Percentiles rank a stretch among this genome's conserved stretches.
Evolutionary conservation across 2,329 filamentous ascomycete species (phyloP).

Genomic region (Didymella pinodella): DNA sequence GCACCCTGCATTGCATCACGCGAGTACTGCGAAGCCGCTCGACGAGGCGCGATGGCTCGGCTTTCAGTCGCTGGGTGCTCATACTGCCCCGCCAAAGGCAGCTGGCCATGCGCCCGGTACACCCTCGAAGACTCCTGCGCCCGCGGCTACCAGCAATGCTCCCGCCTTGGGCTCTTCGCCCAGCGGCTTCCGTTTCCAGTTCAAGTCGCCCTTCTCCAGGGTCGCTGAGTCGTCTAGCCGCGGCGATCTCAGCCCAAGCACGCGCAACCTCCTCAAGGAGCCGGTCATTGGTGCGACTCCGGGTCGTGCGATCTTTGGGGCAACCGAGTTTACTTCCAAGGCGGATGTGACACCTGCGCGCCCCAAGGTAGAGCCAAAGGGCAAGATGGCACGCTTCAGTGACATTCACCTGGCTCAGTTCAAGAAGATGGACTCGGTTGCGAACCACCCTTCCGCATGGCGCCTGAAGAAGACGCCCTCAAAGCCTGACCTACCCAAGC

Average conservation of each 20-base stretch:
- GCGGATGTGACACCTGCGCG: slow-evolving; percentile 61
- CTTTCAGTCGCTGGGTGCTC: slow-evolving; percentile 73
- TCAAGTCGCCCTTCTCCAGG: slow-evolving; percentile 62
- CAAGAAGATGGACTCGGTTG: slow-evolving; percentile 98
- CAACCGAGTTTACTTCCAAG: slow-evolving; percentile 45
- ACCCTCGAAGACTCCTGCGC: slow-evolving; percentile 64
- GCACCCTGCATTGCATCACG: slow-evolving; percentile 86
- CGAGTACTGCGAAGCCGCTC: slow-evolving; percentile 74
- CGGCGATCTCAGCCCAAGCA: slow-evolving; percentile 66
- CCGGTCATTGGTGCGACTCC: slow-evolving; percentile 68
- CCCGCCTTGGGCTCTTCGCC: slow-evolving; percentile 57
- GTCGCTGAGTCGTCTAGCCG: slow-evolving; percentile 72
- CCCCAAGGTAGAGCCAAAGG: slow-evolving; percentile 81
- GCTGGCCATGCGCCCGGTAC: slow-evolving; percentile 63
- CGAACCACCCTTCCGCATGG: slow-evolving; percentile 81
- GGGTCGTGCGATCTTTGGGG: slow-evolving; percentile 43
- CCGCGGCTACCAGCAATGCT: slow-evolving; percentile 30
- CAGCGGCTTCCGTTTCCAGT: slow-evolving; percentile 69
- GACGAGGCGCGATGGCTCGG: slow-evolving; percentile 84
- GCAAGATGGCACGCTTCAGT: slow-evolving; percentile 80
- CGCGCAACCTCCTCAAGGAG: slow-evolving; percentile 68
- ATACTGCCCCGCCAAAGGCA: slow-evolving; percentile 57
- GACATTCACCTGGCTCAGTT: slow-evolving; percentile 87
- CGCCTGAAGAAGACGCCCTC: slow-evolving; percentile 59
- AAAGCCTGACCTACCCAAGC: slow-evolving; percentile 58